Conservation (phyloP, 2,329 filamentous ascomycete species). For the Neonectria sp. region DNA sequence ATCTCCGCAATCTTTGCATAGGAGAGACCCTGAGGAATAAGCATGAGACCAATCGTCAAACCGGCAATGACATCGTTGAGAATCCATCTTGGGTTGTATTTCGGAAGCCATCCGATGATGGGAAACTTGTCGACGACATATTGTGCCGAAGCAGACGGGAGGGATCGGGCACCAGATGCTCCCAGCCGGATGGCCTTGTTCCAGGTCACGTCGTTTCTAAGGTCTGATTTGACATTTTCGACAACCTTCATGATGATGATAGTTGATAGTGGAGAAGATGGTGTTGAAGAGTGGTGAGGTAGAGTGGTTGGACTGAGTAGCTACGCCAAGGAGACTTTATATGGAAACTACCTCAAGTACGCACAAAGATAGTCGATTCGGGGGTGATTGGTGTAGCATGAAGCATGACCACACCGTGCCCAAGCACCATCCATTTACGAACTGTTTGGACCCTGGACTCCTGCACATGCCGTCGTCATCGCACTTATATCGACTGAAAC, state of each 20-base stretch:
- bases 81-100: conserved; percentile 73
- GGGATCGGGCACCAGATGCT: conserved; percentile 38
- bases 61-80: conserved; percentile 74
- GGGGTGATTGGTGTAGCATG: background rate
- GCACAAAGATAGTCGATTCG: background rate
- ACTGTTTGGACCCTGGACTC: background rate
- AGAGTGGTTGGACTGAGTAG: background rate
- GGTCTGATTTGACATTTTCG: conserved; percentile 37
- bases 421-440: background rate
- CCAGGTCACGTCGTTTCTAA: conserved; percentile 44
- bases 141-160: conserved; percentile 67
- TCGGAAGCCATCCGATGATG: conserved; percentile 74
- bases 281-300: background rate
- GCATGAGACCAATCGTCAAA: conserved; percentile 71
- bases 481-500: conserved; percentile 8
- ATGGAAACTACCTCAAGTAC: background rate
- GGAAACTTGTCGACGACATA: conserved; percentile 74
- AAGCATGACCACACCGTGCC: background rate
- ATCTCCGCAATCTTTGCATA: conserved; percentile 75
- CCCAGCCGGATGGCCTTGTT: conserved; percentile 40
- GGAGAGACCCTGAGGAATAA: conserved; percentile 74
- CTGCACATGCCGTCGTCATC: background rate
- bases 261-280: background rate
- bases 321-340: background rate
- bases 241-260: conserved; percentile 40